These are phyloP conservation scores for Triangularia verruculosa DNA, from an alignment of 2,329 filamentous ascomycete genomes.

Conservation along the genomic window DNA sequence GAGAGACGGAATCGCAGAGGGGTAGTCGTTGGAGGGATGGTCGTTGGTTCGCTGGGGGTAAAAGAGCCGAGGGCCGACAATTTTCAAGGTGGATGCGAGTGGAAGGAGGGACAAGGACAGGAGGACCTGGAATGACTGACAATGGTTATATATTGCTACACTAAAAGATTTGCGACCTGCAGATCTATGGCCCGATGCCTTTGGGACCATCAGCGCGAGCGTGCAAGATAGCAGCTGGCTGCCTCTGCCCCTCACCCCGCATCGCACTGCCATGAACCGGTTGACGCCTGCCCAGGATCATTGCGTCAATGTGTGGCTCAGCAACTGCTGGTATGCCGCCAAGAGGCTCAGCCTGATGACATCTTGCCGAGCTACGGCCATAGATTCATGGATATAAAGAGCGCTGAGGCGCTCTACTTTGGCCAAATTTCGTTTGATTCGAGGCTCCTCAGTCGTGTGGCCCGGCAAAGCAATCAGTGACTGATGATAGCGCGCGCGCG, in stretches of 20 bases:
- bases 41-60: too few species aligned
- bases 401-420: not conserved
- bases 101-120: not conserved
- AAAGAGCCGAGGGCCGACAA: not conserved
- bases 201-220: not conserved
- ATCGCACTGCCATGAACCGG: not conserved
- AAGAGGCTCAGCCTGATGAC: not conserved
- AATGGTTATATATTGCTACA: not conserved
- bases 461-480: not conserved
- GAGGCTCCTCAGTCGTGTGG: not conserved
- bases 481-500: not conserved
- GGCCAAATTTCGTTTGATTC: not conserved
- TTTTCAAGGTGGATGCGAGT: not conserved
- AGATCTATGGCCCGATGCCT: not conserved
- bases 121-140: not conserved
- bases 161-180: not conserved
- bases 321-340: conserved; percentile 12
- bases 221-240: not conserved
- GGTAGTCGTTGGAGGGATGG: not conserved
- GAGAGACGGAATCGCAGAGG: not conserved
- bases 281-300: not conserved
- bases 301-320: conserved; percentile 27
- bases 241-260: not conserved
- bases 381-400: not conserved
- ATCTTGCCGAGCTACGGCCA: not conserved